Percentiles rank a stretch among this genome's conserved stretches.
These are phyloP conservation scores for Syncephalastrum sp. DNA, from an alignment of 371 early-diverging fungal species.

Conservation along the genomic window DNA sequence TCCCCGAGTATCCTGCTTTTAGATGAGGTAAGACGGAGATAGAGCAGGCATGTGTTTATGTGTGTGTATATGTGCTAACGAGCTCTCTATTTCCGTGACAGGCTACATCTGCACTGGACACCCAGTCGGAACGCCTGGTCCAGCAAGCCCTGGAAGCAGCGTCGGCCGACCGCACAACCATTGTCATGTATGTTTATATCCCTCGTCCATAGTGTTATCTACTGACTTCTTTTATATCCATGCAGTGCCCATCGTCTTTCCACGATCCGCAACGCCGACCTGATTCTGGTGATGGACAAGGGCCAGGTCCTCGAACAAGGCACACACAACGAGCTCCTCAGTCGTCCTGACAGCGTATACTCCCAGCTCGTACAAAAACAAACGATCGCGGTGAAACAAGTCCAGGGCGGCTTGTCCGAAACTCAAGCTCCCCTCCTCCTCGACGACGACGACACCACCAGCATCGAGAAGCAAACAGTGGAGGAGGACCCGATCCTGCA, in stretches of 20 bases:
- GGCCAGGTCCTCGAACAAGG: constrained; percentile 69
- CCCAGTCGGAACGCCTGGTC: constrained; percentile 66
- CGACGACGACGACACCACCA: not conserved
- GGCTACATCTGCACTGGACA: constrained; percentile 65
- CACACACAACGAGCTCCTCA: constrained; percentile 58
- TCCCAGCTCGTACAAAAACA: constrained; percentile 50
- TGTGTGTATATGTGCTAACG: not conserved
- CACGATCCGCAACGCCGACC: constrained; percentile 71
- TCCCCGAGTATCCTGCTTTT: constrained; percentile 84
- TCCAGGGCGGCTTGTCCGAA: not conserved
- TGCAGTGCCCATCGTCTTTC: constrained; percentile 74
- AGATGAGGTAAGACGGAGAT: constrained; percentile 71
- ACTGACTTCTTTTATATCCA: no score
- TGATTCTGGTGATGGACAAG: constrained; percentile 71
- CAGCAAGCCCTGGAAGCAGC: constrained; percentile 77
- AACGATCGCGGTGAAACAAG: constrained; percentile 1
- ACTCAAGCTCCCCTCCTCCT: not conserved
- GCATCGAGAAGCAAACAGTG: not conserved
- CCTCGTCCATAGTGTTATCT: no score
- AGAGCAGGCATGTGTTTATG: not conserved
- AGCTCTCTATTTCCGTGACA: not conserved
- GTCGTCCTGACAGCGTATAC: constrained; percentile 39
- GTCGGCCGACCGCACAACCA: constrained; percentile 70
- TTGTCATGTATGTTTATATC: constrained; percentile 55
- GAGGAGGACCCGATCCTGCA: constrained; percentile 1